Conservation (phyloP, 2,329 filamentous ascomycete species). For the Acephala macrosclerotiorum region DNA sequence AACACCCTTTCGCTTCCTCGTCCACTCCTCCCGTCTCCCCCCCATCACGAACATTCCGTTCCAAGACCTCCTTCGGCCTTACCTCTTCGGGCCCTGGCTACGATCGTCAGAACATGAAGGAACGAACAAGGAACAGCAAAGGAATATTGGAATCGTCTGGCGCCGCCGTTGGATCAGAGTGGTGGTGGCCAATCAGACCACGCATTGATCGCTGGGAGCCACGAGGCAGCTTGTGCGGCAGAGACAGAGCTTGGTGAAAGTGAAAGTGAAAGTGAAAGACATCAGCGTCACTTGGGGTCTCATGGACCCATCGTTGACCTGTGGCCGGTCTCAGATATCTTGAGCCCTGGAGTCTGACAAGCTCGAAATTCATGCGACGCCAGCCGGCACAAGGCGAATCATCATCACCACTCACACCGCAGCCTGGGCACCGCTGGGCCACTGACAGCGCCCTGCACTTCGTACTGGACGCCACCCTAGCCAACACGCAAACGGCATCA, state of each 20-base stretch:
- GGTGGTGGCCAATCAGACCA: constrained; percentile 23
- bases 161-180: constrained; percentile 19
- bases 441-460: constrained; percentile 18
- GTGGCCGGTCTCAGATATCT: constrained; percentile 34
- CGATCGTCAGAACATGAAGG: constrained; percentile 36
- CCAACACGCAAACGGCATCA: constrained; percentile 33
- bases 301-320: constrained; percentile 20
- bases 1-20: constrained; percentile 12
- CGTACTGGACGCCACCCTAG: constrained; percentile 29
- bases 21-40: background rate
- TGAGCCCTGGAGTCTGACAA: constrained; percentile 31
- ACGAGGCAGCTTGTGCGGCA: constrained; percentile 34
- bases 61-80: constrained; percentile 6
- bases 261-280: constrained; percentile 18
- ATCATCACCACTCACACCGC: constrained; percentile 3
- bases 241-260: background rate
- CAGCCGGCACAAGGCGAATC: constrained; percentile 18
- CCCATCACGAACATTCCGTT: constrained; percentile 9
- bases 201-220: constrained; percentile 38
- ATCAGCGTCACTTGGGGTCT: constrained; percentile 35
- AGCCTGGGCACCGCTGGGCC: background rate
- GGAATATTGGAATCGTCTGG: constrained; percentile 31
- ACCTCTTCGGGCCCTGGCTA: constrained; percentile 15
- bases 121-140: constrained; percentile 22
- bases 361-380: constrained; percentile 34